Evolutionary conservation across 768 basidiomycete species (phyloP).

Genomic region (Leucocoprinus birnbaumii): DNA sequence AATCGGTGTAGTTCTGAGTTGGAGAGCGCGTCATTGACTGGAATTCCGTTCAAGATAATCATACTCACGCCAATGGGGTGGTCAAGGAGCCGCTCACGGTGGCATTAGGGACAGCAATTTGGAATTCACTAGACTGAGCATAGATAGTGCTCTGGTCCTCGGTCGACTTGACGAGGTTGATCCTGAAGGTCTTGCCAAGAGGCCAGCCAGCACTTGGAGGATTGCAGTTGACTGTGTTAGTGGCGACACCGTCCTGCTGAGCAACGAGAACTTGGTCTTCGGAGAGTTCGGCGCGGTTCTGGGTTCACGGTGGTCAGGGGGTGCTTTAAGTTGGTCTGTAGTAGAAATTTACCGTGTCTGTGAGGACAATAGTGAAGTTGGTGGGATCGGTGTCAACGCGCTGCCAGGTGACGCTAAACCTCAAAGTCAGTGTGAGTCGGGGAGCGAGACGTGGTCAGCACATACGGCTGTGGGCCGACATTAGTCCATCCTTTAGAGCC

Average conservation of each 20-base stretch:
- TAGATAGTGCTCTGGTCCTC: conserved; percentile 48
- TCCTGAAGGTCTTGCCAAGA: conserved; percentile 54
- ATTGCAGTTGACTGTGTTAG: conserved; percentile 35
- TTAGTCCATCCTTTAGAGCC: conserved; percentile 52
- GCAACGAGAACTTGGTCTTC: conserved; percentile 51
- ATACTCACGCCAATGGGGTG: conserved; percentile 20
- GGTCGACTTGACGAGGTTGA: conserved; percentile 64
- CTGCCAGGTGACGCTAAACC: conserved; percentile 51
- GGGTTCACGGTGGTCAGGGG: conserved; percentile 7
- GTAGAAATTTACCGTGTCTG: conserved; percentile 48
- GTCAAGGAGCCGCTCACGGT: conserved; percentile 15
- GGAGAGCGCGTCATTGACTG: neutral
- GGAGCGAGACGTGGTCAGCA: conserved; percentile 6
- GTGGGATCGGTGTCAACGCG: conserved; percentile 61
- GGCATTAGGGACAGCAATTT: conserved; percentile 27
- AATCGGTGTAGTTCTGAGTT: conserved; percentile 11
- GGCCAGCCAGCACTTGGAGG: conserved; percentile 69
- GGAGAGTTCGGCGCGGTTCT: conserved; percentile 33
- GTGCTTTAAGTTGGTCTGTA: neutral
- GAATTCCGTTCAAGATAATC: neutral
- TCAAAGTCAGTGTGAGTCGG: neutral
- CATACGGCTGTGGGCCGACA: conserved; percentile 46
- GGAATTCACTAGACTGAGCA: conserved; percentile 71
- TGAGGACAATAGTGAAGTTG: conserved; percentile 70
- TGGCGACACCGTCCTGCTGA: conserved; percentile 45